Base-by-base conservation (phyloP, 371 early-diverging fungal genomes). In the Saksenaea oblongispora region DNA sequence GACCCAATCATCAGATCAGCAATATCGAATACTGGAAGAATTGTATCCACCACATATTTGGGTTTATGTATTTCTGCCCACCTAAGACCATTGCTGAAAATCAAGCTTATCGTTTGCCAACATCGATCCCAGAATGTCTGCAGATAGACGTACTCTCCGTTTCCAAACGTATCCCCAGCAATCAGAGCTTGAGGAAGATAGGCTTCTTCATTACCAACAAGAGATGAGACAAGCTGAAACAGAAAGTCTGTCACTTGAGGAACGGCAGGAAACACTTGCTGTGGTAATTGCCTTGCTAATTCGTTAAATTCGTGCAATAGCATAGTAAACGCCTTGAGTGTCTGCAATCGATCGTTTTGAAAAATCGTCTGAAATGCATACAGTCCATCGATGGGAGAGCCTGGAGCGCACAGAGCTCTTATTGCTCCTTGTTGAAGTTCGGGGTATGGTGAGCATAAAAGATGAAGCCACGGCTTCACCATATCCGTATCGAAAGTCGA, bases 11-110 rank as follows among this genome's bases (percentile, higher is more conserved):
- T 60, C 0, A 58, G 53, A 0, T 57, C 53, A 1, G 75, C 73
- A 10, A 67, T 68, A 24, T 76, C 75, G 1, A 82, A 35, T 5
- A 70, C 60, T 10, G 76, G 70, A 5, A 73, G 53, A 10, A 78
- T 67, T 0, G 67, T 34, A 27, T 71, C 69, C 7, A 75, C 66
- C 0, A 81, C 75, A 7, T 67, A 59, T 10, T 69, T 60, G 0
- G 82, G 77, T 5, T 65, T 66, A 41, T 76, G 68, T 1, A 31
- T 56, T 9, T 69, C 66, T 17, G 82, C 79, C 82, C 82, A 81
- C 18, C 56, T 39, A 1, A 71, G 56, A 0, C 70, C 73, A 2
- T 60, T 66, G 1, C 62, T 71, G 18, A 76, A 64, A 0, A 75
- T 63, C 24, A 65, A 58, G 17, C 61, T 66, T 13, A 69, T 59